Evolutionary conservation across 371 early-diverging fungal genomes (phyloP).

Genomic region (Rhizoclosmatium hyalinum): DNA sequence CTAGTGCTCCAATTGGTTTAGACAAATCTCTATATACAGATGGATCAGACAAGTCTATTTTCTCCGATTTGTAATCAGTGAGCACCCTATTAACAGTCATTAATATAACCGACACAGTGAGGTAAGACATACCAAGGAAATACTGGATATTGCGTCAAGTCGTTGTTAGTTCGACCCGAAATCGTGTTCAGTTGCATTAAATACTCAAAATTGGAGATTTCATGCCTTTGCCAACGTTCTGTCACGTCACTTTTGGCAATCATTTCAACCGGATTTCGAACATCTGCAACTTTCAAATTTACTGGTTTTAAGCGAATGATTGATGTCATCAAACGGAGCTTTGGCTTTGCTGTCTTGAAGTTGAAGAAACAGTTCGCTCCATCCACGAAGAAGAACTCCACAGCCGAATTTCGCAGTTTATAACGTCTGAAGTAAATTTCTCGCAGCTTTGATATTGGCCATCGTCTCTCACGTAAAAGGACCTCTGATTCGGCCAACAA

Average conservation of each 20-base stretch:
- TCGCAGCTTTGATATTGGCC: constrained; percentile 58
- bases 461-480: constrained; percentile 55
- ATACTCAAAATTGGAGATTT: constrained; percentile 83
- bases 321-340: constrained; percentile 51
- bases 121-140: constrained; percentile 52
- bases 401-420: constrained; percentile 63
- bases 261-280: constrained; percentile 45
- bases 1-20: constrained; percentile 86
- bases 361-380: constrained; percentile 65
- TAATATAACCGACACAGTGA: neutral
- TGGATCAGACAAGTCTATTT: constrained; percentile 73
- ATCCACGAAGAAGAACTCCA: constrained; percentile 74
- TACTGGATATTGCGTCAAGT: constrained; percentile 63
- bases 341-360: constrained; percentile 54
- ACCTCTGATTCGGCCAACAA: constrained; percentile 47
- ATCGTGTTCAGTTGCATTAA: constrained; percentile 81
- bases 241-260: constrained; percentile 63
- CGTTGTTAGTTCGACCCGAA: constrained; percentile 64
- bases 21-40: constrained; percentile 80
- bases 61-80: constrained; percentile 62
- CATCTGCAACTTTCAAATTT: constrained; percentile 40
- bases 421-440: constrained; percentile 68
- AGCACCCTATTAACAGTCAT: constrained; percentile 47
- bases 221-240: constrained; percentile 72
- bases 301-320: constrained; percentile 52